Conservation (phyloP, 345 rosid species). For the Raphanus sativus region DNA sequence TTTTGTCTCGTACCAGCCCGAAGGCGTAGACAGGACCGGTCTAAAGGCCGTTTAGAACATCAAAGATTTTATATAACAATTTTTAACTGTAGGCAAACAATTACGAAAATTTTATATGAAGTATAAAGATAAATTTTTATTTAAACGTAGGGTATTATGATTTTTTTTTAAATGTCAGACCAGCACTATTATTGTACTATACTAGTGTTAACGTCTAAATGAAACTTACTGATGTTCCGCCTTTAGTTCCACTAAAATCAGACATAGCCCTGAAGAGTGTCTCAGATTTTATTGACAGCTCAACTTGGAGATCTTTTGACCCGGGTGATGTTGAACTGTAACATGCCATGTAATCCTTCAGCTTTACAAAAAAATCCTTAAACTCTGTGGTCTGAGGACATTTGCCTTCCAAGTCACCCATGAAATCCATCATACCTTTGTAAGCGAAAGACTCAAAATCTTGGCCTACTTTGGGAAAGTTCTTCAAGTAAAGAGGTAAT, state of each 20-base stretch:
- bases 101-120: too few relatives aligned
- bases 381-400: conserved; percentile 18
- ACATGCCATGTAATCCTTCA: conserved; percentile 20
- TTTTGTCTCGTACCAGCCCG: too few relatives aligned
- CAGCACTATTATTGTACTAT: background rate
- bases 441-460: conserved; percentile 10
- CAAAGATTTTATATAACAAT: too few relatives aligned
- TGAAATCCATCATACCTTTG: conserved; percentile 13
- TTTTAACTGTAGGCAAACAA: too few relatives aligned
- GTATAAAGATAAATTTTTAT: too few relatives aligned
- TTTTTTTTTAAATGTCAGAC: too few relatives aligned
- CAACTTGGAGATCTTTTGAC: background rate
- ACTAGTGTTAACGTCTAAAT: background rate
- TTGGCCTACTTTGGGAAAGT: conserved; percentile 20
- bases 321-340: background rate
- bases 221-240: conserved; percentile 19
- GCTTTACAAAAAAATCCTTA: conserved; percentile 13
- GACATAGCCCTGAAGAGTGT: conserved; percentile 10
- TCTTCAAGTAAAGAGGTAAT: conserved; percentile 5
- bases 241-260: background rate
- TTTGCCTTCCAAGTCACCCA: conserved; percentile 6
- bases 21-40: too few relatives aligned
- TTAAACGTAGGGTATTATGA: too few relatives aligned
- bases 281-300: conserved; percentile 12
- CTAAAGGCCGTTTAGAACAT: too few relatives aligned